Evolutionary conservation across 768 basidiomycete genomes (phyloP).

Genomic region (Candolleomyces aberdarensis): DNA sequence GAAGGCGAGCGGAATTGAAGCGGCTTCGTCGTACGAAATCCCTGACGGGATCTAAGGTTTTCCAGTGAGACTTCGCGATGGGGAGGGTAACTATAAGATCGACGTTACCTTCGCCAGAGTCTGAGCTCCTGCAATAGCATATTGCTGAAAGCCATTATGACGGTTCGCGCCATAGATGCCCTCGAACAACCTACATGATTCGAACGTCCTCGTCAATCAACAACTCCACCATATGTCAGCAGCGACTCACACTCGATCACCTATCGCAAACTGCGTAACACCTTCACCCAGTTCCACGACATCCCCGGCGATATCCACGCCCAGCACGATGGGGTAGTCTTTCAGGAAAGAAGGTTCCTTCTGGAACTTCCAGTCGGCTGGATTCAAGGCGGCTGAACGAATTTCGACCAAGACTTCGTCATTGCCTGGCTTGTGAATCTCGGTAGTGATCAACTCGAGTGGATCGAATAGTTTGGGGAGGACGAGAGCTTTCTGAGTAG

Average conservation of each 20-base stretch:
- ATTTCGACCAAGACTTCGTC: slow-evolving; percentile 43
- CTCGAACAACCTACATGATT: too few relatives aligned
- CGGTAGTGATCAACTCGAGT: too few relatives aligned
- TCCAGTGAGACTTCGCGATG: too few relatives aligned
- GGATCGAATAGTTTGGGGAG: too few relatives aligned
- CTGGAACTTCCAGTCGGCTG: slow-evolving; percentile 37
- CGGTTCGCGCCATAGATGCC: slow-evolving; percentile 25
- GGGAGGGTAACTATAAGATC: too few relatives aligned
- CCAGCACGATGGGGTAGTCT: slow-evolving; percentile 43
- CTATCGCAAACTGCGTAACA: slow-evolving; percentile 45
- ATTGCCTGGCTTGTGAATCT: slow-evolving; percentile 24
- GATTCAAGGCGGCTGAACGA: slow-evolving; percentile 41
- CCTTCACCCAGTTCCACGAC: slow-evolving; percentile 50
- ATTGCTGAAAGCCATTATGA: slow-evolving; percentile 41
- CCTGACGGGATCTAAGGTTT: slow-evolving; percentile 38
- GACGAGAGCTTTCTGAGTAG: too few relatives aligned
- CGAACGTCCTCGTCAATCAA: too few relatives aligned
- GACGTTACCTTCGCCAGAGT: slow-evolving; percentile 33
- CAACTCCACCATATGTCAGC: too few relatives aligned
- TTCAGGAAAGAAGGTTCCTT: slow-evolving; percentile 34
- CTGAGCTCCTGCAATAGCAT: slow-evolving; percentile 32
- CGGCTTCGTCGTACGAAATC: slow-evolving; percentile 36
- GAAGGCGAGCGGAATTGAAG: slow-evolving; percentile 37
- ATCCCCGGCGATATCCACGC: slow-evolving; percentile 49
- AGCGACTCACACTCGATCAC: slow-evolving; percentile 48